A percentile compares a stretch with the other conserved stretches of the same genome.
Conservation (phyloP, 768 basidiomycete species). For the Boletellus emodensis region DNA sequence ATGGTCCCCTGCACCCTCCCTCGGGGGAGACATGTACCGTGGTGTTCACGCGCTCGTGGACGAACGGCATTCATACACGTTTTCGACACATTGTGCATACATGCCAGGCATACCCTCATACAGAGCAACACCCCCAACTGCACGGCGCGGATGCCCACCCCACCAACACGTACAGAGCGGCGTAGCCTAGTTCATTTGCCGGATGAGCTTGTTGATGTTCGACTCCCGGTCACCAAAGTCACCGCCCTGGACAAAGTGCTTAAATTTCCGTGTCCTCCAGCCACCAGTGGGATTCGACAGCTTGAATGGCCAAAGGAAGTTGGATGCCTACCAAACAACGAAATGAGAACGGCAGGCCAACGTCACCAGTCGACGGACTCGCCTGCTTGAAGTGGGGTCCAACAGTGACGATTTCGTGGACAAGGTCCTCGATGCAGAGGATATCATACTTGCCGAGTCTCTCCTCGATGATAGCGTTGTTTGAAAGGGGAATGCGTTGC, state of each 20-base stretch:
- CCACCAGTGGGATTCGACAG: constrained; percentile 98
- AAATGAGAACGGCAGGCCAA: background rate
- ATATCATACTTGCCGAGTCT: constrained; percentile 91
- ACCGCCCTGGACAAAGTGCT: constrained; percentile 93
- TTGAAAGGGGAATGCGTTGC: constrained; percentile 92
- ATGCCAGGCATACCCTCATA: constrained; percentile 32
- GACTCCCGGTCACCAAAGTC: constrained; percentile 96
- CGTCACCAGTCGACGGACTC: constrained; percentile 21
- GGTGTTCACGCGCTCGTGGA: background rate
- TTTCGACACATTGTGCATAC: constrained; percentile 29
- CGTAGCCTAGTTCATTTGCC: constrained; percentile 77
- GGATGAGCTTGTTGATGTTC: constrained; percentile 97
- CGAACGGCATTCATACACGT: constrained; percentile 17
- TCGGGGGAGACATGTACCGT: constrained; percentile 11
- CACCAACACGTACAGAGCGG: background rate
- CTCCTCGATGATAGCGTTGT: constrained; percentile 91
- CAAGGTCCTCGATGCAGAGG: constrained; percentile 94
- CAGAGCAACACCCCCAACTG: constrained; percentile 12
- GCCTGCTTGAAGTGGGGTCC: constrained; percentile 99
- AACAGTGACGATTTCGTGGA: constrained; percentile 92
- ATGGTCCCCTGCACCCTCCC: constrained; percentile 1
- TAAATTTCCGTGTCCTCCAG: constrained; percentile 98
- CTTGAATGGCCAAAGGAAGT: constrained; percentile 99
- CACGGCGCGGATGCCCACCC: constrained; percentile 3
- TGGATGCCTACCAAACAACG: constrained; percentile 54